These are phyloP conservation scores for Aechmea fasciata DNA, from an alignment of 176 grass and related monocot species.

Conservation along the genomic window DNA sequence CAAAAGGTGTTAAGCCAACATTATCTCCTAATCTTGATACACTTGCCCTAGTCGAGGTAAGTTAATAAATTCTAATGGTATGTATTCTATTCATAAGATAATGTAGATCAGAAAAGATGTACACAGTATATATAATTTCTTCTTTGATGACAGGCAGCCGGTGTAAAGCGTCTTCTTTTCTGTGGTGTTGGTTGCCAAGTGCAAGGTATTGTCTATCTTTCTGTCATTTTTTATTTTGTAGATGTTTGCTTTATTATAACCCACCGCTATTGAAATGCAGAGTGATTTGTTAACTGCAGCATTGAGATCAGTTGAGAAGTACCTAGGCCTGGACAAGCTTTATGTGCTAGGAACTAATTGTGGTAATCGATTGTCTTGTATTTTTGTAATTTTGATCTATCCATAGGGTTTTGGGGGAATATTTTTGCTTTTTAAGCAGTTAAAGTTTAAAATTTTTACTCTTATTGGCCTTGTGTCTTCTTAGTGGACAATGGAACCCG, in stretches of 20 bases:
- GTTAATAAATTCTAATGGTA: conserved; percentile 5
- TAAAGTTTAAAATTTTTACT: not conserved
- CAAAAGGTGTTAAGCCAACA: conserved; percentile 88
- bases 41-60: conserved; percentile 81
- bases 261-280: conserved; percentile 37
- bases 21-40: conserved; percentile 78
- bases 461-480: not conserved
- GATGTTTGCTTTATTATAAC: conserved; percentile 21
- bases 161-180: conserved; percentile 93
- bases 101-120: no score
- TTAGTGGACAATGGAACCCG: conserved; percentile 92
- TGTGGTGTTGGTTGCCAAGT: conserved; percentile 98
- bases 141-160: conserved; percentile 68
- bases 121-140: not conserved
- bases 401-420: conserved; percentile 8
- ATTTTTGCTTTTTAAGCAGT: conserved; percentile 10
- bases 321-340: conserved; percentile 94
- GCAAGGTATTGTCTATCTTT: conserved; percentile 45
- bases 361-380: conserved; percentile 29
- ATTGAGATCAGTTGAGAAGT: conserved; percentile 88
- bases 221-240: conserved; percentile 3
- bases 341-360: conserved; percentile 98
- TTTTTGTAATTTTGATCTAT: not conserved
- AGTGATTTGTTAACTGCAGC: conserved; percentile 46
- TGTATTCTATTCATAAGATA: not conserved